Percentiles rank a stretch among this genome's conserved stretches.
phyloP scores from a whole-genome alignment of 768 basidiomycete species.

The Kwoniella botswanensis region DNA sequence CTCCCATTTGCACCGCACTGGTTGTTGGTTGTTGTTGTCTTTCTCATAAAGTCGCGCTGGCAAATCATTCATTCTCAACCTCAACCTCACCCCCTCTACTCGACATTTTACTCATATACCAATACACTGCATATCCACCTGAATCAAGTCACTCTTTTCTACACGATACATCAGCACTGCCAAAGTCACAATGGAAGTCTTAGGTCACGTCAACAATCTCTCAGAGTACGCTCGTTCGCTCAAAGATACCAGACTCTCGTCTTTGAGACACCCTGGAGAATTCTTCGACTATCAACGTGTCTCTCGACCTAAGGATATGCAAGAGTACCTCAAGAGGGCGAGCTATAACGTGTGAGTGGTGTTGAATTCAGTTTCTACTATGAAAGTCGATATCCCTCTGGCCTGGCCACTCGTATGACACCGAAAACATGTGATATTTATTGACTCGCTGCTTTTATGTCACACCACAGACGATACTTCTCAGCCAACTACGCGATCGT shows the following conservation, averaged over 20 bases:
- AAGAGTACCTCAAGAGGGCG: constrained; percentile 50
- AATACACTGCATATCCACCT: background rate
- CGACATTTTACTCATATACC: background rate
- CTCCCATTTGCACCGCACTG: background rate
- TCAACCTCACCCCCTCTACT: background rate
- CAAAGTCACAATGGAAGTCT: constrained; percentile 39
- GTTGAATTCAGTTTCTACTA: no score
- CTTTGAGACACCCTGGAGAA: constrained; percentile 46
- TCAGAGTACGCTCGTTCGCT: constrained; percentile 44
- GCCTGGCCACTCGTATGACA: no score
- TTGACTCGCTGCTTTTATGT: background rate
- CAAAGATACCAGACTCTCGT: constrained; percentile 40
- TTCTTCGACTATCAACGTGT: constrained; percentile 52
- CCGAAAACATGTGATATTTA: no score
- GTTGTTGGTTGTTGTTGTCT: background rate
- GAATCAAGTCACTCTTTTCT: background rate
- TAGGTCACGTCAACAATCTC: constrained; percentile 40
- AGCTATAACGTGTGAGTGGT: constrained; percentile 49
- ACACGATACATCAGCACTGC: background rate
- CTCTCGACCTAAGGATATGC: constrained; percentile 44
- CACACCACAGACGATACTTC: constrained; percentile 68
- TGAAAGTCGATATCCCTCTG: no score
- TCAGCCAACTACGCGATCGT: constrained; percentile 91
- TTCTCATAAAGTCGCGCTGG: constrained; percentile 12
- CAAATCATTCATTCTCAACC: background rate